Evolutionary conservation across 176 grass and related monocot genomes (phyloP), one percentile per base, ranked within the genome.

Genomic region (Carex scoparia): DNA sequence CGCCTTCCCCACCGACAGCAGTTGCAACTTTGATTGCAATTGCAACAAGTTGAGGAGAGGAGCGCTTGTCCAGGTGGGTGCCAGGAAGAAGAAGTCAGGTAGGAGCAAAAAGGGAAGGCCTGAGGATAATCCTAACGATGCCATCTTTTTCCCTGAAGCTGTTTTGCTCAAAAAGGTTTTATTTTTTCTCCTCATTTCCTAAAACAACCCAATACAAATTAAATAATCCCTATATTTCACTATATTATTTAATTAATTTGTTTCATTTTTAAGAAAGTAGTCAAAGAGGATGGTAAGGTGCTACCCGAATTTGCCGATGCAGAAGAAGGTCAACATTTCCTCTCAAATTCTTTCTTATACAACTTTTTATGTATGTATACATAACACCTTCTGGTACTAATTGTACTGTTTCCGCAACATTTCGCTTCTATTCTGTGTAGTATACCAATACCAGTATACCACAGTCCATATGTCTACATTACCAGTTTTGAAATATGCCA

Each of bases 301-400:
- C 91, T 88, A 58, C 95, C 95, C 72, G 88, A 98, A 92, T 98
- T 98, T 86, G 95, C 93, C 8, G 91, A 95, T 79, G 89, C 82
- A 2, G 87, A 90, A 83, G 91, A 98, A 93, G 95, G 92, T 97
- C 13, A 48, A 66, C 42, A 58, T 18, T 1, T 38, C 42, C 16
- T 69, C 28, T 28, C 15, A 9, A 35, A 65, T 66, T 48, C 3
- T 6, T 1, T 64, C 40, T 68, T 40, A 38, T 38, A 38, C 37
- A 38, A 38, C 37, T 38, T 38, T 38, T 38, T 38, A 38, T 38
- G 37, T 38, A 38, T 38, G 37, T 38, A 38, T 38, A 38, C 3
- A 38, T 38, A 38, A 51, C 10, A 51, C 48, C 48, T 51, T 1
- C 48, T 51, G 48, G 48, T 51, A 51, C 48, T 2, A 51, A 51